Evolutionary conservation across 2,329 filamentous ascomycete genomes (phyloP), one percentile per base, ranked within the genome.

Genomic region (Aspergillus ochraceoroseus): DNA sequence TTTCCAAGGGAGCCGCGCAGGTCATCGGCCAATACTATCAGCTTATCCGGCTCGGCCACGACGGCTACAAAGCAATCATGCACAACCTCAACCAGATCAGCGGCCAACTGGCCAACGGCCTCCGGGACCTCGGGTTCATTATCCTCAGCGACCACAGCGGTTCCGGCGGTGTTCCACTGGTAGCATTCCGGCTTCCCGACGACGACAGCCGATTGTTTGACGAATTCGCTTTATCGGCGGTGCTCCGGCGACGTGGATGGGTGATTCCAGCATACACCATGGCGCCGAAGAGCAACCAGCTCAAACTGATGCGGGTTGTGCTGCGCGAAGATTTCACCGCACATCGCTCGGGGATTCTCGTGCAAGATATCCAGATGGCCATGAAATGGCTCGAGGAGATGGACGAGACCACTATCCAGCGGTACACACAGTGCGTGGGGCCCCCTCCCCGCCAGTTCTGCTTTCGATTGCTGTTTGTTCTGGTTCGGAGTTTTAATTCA

Each of bases 191-290:
- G 41, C 73, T 95, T 1, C 67, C 80, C 32, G 70, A 76, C 17
- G 66, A 73, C 15, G 61, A 71, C 3, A 66, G 67, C 2, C 71
- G 78, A 23, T 66, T 74, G 42, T 86, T 77, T 54, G 82, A 87
- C 55, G 83, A 88, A 64, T 88, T 87, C 47, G 76, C 82, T 0
- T 70, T 87, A 27, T 87, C 89, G 0, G 87, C 92, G 61, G 83
- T 87, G 61, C 77, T 95, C 12, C 82, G 89, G 37, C 80, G 85
- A 43, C 79, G 87, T 13, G 85, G 86, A 26, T 95, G 89, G 89
- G 83, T 95, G 14, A 85, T 95, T 0, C 89, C 89, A 0, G 89
- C 89, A 0, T 95, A 95, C 68, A 95, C 88, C 23, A 95, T 95
- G 89, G 89, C 89, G 0, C 88, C 88, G 8, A 77, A 94, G 59